Evolutionary conservation across 257 asterid genomes (phyloP), one percentile per base, ranked within the genome.

Genomic region (Plectranthus barbatus): DNA sequence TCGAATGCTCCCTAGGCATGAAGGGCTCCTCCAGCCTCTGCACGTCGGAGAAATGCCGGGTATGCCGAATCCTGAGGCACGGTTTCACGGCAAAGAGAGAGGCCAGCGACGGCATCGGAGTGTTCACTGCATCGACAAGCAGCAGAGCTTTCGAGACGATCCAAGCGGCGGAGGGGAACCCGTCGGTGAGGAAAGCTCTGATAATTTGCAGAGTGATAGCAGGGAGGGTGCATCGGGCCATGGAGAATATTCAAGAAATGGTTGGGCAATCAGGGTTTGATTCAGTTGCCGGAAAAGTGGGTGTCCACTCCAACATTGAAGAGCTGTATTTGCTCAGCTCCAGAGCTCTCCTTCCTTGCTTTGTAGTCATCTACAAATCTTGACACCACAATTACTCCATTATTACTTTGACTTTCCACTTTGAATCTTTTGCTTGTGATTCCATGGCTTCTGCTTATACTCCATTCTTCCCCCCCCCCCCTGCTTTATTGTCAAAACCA

Each of bases 241-340:
- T 88, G 67, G 96, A 88, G 81, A 87, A 85, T 60, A 72, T 79
- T 36, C 89, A 76, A 42, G 96, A 88, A 14, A 82, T 88, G 55
- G 76, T 74, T 0, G 83, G 87, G 4, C 94, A 80, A 68, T 78
- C 90, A 0, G 96, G 98, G 46, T 90, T 85, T 9, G 95, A 90
- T 36, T 90, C 96, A 2, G 74, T 91, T 68, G 98, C 98, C 4
- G 98, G 95, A 53, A 91, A 91, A 77, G 94, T 91, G 3, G 98
- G 96, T 0, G 68, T 83, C 21, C 76, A 84, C 78, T 88, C 98
- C 7, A 88, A 88, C 33, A 81, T 90, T n/a, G 98, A 91, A 81
- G 98, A 91, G 74, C 94, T 91, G 48, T 91, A 91, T 67, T 80
- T 88, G 92, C 90, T 91, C 15, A 88, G 74, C 54, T 83, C 96